phyloP scores from a whole-genome alignment of 768 basidiomycete species.

The Rhodosporidiobolus sp. region DNA sequence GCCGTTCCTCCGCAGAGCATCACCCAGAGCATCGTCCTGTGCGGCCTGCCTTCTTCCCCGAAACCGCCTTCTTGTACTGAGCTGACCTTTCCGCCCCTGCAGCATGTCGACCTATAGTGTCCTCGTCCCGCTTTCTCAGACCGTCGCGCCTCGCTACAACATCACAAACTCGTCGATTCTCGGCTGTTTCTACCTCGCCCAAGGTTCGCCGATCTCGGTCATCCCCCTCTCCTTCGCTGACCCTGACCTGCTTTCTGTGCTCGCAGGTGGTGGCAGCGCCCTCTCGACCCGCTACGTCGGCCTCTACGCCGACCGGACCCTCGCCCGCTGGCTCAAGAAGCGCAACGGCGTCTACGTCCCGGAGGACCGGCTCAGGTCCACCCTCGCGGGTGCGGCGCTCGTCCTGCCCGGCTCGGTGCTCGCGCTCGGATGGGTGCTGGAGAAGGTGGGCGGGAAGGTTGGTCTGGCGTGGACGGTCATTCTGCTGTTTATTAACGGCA shows the following conservation, averaged over 20 bases:
- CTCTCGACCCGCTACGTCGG: conserved; percentile 47
- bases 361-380: conserved; percentile 48
- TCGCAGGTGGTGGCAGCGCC: conserved; percentile 45
- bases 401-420: conserved; percentile 45
- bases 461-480: conserved; percentile 3
- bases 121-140: conserved; percentile 34
- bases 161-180: conserved; percentile 48
- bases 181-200: conserved; percentile 49
- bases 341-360: conserved; percentile 47
- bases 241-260: no score
- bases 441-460: conserved; percentile 11
- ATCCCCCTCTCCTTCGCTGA: neutral
- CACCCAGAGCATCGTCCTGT: conserved; percentile 2
- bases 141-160: conserved; percentile 44
- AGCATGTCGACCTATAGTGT: neutral
- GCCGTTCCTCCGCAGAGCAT: neutral
- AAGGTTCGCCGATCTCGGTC: conserved; percentile 38
- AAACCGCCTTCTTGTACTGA: neutral
- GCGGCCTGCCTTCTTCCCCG: no score
- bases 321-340: conserved; percentile 45
- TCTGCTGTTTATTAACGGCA: conserved; percentile 12
- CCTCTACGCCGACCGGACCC: conserved; percentile 44
- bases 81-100: no score
- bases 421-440: conserved; percentile 46
- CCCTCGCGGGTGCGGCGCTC: conserved; percentile 43